A percentile compares a stretch with the other conserved stretches of the same genome.
Conservation (phyloP, 106 monocot species). For the Alisma plantagoaquatica region DNA sequence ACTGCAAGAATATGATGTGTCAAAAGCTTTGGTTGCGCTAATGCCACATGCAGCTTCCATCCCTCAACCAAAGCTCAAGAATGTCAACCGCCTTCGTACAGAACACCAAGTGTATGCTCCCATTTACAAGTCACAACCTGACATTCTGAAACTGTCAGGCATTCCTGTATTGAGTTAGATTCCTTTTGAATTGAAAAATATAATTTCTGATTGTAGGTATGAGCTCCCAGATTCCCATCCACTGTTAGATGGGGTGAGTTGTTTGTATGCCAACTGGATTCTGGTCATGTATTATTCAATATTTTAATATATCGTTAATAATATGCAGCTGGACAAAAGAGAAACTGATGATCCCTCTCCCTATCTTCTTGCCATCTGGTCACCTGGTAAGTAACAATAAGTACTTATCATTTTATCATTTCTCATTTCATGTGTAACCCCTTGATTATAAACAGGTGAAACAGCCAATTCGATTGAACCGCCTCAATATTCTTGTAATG, state of each 20-base stretch:
- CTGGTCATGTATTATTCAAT: background rate
- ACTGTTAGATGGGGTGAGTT: constrained; percentile 46
- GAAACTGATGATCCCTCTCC: constrained; percentile 56
- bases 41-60: constrained; percentile 42
- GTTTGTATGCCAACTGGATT: background rate
- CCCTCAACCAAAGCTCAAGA: constrained; percentile 55
- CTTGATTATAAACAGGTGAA: constrained; percentile 32
- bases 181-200: constrained; percentile 1
- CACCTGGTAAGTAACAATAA: constrained; percentile 51
- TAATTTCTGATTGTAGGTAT: constrained; percentile 31
- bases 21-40: constrained; percentile 48
- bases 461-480: constrained; percentile 48
- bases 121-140: background rate
- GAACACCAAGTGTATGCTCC: constrained; percentile 67
- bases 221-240: constrained; percentile 58
- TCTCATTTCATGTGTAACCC: background rate
- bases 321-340: constrained; percentile 33
- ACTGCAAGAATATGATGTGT: constrained; percentile 26
- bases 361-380: constrained; percentile 67
- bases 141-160: background rate
- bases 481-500: constrained; percentile 36
- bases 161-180: background rate
- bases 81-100: constrained; percentile 51
- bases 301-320: background rate
- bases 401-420: too few species aligned